Percentiles rank a stretch among this genome's conserved stretches.
phyloP scores from a whole-genome alignment of 1,284 basidiomycete genomes.

The Vanrija sp. region DNA sequence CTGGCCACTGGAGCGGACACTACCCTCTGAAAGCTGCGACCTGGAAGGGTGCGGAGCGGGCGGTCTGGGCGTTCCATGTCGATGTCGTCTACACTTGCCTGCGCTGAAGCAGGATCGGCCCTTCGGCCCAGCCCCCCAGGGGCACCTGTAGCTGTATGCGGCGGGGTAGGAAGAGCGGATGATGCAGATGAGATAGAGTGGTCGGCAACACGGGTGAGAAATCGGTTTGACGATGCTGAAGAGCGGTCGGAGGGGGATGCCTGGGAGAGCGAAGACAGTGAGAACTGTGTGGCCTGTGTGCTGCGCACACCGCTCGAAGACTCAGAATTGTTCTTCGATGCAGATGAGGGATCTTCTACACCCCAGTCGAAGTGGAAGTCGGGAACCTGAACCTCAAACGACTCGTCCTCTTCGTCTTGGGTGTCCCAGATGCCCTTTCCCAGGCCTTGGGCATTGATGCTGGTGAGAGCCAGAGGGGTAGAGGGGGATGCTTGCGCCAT shows the following conservation, averaged over 20 bases:
- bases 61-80: conserved; percentile 1
- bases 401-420: conserved; percentile 23
- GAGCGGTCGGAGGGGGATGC: conserved; percentile 20
- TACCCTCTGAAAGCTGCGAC: conserved; percentile 26
- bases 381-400: conserved; percentile 21
- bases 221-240: conserved; percentile 29
- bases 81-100: background rate
- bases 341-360: conserved; percentile 6
- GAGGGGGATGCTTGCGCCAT: background rate
- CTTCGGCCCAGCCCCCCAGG: no score
- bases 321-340: background rate
- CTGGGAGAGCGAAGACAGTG: conserved; percentile 5
- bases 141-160: background rate
- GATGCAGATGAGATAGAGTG: conserved; percentile 30
- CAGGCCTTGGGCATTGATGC: background rate
- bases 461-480: background rate
- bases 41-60: conserved; percentile 10
- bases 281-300: no score
- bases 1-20: conserved; percentile 31
- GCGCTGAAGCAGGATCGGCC: background rate
- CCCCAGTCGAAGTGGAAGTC: conserved; percentile 43
- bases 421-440: conserved; percentile 7
- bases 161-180: conserved; percentile 5
- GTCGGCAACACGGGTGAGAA: conserved; percentile 11
- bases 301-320: no score